Conservation (phyloP, 2,329 filamentous ascomycete genomes). For the Pleurostoma richardsiae region DNA sequence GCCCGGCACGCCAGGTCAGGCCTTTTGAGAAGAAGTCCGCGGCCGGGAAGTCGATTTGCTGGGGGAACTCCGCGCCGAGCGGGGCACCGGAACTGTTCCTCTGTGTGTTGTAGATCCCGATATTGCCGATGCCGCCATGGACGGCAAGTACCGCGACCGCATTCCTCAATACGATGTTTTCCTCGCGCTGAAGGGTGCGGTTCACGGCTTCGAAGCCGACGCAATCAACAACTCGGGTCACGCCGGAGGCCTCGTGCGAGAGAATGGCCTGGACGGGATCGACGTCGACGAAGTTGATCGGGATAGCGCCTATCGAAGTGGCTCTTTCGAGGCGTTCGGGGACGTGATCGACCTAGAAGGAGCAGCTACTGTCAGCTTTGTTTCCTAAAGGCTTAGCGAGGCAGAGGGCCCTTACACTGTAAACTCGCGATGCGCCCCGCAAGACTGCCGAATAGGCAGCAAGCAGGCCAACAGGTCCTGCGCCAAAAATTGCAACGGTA, state of each 20-base stretch:
- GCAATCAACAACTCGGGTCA: constrained; percentile 14
- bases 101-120: neutral
- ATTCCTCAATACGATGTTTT: neutral
- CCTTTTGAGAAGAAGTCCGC: neutral
- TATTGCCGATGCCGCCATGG: neutral
- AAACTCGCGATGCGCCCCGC: neutral
- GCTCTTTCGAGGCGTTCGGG: constrained; percentile 13
- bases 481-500: neutral
- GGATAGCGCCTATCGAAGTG: constrained; percentile 13
- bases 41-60: neutral
- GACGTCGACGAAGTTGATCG: constrained; percentile 13
- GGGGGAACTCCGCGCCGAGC: neutral
- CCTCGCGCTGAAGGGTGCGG: neutral
- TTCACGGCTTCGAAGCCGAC: constrained; percentile 12
- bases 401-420: neutral
- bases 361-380: too few relatives aligned
- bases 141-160: neutral
- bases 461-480: neutral
- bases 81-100: neutral
- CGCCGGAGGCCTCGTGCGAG: constrained; percentile 5
- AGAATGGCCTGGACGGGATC: constrained; percentile 14
- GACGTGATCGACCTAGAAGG: constrained; percentile 13
- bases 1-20: neutral
- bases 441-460: neutral
- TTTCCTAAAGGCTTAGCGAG: too few relatives aligned